Evolutionary conservation across 805 yeast genomes (phyloP), one percentile per base, ranked within the genome.

Genomic region (Metschnikowia cubensis): DNA sequence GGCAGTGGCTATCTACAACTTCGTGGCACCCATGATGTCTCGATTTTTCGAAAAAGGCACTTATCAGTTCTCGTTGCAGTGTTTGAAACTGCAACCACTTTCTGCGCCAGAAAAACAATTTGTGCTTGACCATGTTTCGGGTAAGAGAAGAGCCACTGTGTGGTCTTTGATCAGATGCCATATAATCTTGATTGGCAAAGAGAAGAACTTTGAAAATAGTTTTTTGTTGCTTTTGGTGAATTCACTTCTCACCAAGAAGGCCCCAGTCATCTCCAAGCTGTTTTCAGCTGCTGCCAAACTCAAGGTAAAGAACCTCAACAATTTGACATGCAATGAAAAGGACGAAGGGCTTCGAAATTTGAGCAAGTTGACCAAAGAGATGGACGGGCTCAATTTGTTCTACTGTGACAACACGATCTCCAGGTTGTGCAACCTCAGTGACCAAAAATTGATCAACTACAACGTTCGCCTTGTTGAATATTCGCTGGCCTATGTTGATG

Each of bases 331-430:
- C 54, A 56, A 59, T 14, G 72, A 71, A 4, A 58, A 56, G 3
- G 47, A 63, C 22, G 49, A 54, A 18, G 54, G 60, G 3, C 60
- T 71, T 46, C 42, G 29, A 6, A 55, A 55, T 32, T 50, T 72
- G 35, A 59, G 56, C 45, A 51, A 56, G 11, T 53, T 73, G 52
- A 58, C 70, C 38, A 60, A 61, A 18, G 53, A 63, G 1, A 51
- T 70, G 15, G 75, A 71, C 49, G 74, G 73, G 0, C 45, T 65
- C 39, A 50, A 61, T 5, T 38, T 68, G 40, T 66, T 73, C 45
- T 66, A 63, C 4, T 65, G 70, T 13, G 59, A 58, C 6, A 39
- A 50, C 4, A 58, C 69, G 36, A 54, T 63, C 21, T 44, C 52
- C 7, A 63, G 76, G 51, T 54, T 72, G 6, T 42, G 47, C 36